phyloP scores from a whole-genome alignment of 257 asterid genomes.

The Solanum medicagineum region DNA sequence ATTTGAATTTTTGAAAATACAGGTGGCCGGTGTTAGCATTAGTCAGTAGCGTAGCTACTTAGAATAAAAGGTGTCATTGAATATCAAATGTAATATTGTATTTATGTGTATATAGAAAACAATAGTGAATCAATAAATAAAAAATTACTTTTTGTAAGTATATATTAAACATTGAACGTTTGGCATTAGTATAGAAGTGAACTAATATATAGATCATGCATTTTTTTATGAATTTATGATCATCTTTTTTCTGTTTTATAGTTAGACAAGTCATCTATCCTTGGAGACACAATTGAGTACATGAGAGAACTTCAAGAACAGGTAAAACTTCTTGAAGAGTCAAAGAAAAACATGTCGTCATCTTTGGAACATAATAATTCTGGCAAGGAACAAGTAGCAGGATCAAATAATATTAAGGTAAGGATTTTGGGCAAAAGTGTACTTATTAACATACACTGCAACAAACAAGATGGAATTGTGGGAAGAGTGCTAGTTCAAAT shows the following conservation, averaged over 20 bases:
- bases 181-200: background rate
- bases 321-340: slow-evolving; percentile 22
- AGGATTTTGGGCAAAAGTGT: slow-evolving; percentile 18
- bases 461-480: slow-evolving; percentile 17
- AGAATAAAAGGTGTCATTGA: background rate
- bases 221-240: background rate
- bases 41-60: background rate
- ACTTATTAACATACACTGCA: slow-evolving; percentile 34
- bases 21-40: background rate
- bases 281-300: slow-evolving; percentile 11
- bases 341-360: background rate
- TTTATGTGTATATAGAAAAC: too few species aligned
- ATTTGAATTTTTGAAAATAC: background rate
- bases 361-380: background rate
- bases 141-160: background rate
- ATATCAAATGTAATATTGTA: background rate
- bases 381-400: background rate
- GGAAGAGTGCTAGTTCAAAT: slow-evolving; percentile 20
- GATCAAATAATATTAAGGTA: slow-evolving; percentile 18
- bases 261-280: slow-evolving; percentile 22
- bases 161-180: background rate
- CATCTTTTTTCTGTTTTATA: background rate
- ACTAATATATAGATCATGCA: background rate
- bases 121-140: background rate
- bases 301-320: slow-evolving; percentile 39